phyloP scores from a whole-genome alignment of 768 basidiomycete species.

The Suillus subalutaceus region DNA sequence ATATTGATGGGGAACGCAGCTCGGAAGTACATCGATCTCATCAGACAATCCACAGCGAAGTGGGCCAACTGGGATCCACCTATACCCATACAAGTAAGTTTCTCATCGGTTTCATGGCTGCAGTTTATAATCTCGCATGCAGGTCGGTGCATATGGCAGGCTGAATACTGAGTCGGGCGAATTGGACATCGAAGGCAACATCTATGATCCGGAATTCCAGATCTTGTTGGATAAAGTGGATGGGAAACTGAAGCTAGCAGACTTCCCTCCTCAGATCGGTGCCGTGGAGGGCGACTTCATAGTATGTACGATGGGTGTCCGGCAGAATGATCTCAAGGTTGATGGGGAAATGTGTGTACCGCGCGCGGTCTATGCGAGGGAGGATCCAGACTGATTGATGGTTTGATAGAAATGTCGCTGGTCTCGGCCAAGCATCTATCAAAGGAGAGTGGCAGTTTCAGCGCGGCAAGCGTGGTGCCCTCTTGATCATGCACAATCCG shows the following conservation, averaged over 20 bases:
- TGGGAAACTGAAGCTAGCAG: slow-evolving; percentile 3
- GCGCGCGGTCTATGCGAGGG: background rate
- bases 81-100: slow-evolving; percentile 24
- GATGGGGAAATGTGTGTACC: slow-evolving; percentile 2
- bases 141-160: slow-evolving; percentile 36
- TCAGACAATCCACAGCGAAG: slow-evolving; percentile 28
- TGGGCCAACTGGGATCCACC: slow-evolving; percentile 38
- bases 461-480: slow-evolving; percentile 25
- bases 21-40: slow-evolving; percentile 34
- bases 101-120: background rate
- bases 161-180: slow-evolving; percentile 15
- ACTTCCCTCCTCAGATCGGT: slow-evolving; percentile 8
- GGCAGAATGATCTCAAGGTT: slow-evolving; percentile 15
- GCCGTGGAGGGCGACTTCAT: slow-evolving; percentile 22
- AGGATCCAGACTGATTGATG: background rate
- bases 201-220: slow-evolving; percentile 24
- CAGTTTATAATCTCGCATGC: background rate
- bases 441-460: slow-evolving; percentile 33
- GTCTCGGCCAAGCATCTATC: slow-evolving; percentile 28
- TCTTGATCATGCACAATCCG: slow-evolving; percentile 30
- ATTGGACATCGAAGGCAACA: slow-evolving; percentile 28
- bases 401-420: slow-evolving; percentile 10
- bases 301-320: slow-evolving; percentile 24
- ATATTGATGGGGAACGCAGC: slow-evolving; percentile 17
- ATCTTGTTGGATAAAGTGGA: slow-evolving; percentile 8